phyloP scores from a whole-genome alignment of 148 eudicot genomes.

The Oxyria digyna region DNA sequence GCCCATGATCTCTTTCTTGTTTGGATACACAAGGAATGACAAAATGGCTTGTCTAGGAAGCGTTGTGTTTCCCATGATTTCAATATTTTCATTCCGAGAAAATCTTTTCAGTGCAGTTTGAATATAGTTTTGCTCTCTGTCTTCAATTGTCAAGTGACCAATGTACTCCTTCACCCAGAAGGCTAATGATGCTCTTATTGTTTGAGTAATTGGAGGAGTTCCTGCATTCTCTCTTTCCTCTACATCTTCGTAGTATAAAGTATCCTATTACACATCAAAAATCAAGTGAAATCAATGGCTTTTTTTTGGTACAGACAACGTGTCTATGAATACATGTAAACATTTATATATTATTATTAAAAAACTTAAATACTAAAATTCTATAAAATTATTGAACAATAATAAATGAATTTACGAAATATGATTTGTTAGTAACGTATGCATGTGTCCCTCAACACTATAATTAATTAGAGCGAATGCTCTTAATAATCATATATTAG shows the following conservation, averaged over 20 bases:
- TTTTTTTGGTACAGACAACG: too few relatives aligned
- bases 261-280: slow-evolving; percentile 20
- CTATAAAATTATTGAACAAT: too few relatives aligned
- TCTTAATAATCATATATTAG: too few relatives aligned
- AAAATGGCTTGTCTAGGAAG: slow-evolving; percentile 31
- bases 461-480: too few relatives aligned
- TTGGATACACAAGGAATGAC: slow-evolving; percentile 34
- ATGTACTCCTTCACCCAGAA: slow-evolving; percentile 47
- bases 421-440: too few relatives aligned
- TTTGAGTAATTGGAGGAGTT: slow-evolving; percentile 42
- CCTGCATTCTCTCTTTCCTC: slow-evolving; percentile 52
- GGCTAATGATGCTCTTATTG: slow-evolving; percentile 37
- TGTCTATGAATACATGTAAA: too few relatives aligned
- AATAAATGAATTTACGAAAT: too few relatives aligned
- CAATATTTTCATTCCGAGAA: slow-evolving; percentile 17
- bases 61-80: slow-evolving; percentile 28
- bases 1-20: not conserved
- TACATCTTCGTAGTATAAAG: slow-evolving; percentile 27
- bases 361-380: too few relatives aligned
- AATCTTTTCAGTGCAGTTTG: slow-evolving; percentile 29
- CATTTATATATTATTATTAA: too few relatives aligned
- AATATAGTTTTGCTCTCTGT: slow-evolving; percentile 20
- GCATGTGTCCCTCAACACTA: too few relatives aligned
- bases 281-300: too few relatives aligned
- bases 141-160: slow-evolving; percentile 24